A percentile compares a stretch with the other conserved stretches of the same genome.
Conservation (phyloP, 2,329 filamentous ascomycete species). For the Neonectria magnoliae region DNA sequence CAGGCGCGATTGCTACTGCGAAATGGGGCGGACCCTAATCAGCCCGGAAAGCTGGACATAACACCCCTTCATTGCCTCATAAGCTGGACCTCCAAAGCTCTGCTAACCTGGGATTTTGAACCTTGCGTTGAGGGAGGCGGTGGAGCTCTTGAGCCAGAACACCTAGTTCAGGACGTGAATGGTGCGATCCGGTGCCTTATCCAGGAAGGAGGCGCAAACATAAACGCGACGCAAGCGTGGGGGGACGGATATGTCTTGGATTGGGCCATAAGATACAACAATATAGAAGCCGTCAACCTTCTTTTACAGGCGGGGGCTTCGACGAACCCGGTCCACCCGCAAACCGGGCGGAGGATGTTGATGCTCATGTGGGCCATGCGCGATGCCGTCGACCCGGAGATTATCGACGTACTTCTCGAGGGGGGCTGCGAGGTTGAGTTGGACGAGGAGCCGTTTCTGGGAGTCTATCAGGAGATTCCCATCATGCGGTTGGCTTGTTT, state of each 20-base stretch:
- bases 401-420: constrained; percentile 21
- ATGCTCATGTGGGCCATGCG: constrained; percentile 24
- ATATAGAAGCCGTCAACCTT: constrained; percentile 23
- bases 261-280: constrained; percentile 17
- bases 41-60: constrained; percentile 8
- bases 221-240: constrained; percentile 14
- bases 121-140: constrained; percentile 10
- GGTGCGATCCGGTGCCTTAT: constrained; percentile 30
- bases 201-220: constrained; percentile 21
- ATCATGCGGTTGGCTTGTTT: constrained; percentile 26
- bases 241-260: constrained; percentile 13
- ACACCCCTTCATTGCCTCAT: constrained; percentile 30
- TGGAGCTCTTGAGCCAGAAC: constrained; percentile 18
- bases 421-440: constrained; percentile 32
- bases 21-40: constrained; percentile 11
- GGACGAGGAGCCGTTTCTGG: constrained; percentile 1
- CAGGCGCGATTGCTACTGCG: not conserved
- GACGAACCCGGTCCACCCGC: constrained; percentile 23
- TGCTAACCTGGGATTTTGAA: constrained; percentile 18
- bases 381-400: constrained; percentile 6
- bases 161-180: constrained; percentile 18
- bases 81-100: constrained; percentile 8
- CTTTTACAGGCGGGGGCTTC: constrained; percentile 32
- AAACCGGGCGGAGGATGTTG: constrained; percentile 19
- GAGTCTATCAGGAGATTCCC: constrained; percentile 11